Conservation (phyloP, 768 basidiomycete species). For the Rhodotorula babjevae region DNA sequence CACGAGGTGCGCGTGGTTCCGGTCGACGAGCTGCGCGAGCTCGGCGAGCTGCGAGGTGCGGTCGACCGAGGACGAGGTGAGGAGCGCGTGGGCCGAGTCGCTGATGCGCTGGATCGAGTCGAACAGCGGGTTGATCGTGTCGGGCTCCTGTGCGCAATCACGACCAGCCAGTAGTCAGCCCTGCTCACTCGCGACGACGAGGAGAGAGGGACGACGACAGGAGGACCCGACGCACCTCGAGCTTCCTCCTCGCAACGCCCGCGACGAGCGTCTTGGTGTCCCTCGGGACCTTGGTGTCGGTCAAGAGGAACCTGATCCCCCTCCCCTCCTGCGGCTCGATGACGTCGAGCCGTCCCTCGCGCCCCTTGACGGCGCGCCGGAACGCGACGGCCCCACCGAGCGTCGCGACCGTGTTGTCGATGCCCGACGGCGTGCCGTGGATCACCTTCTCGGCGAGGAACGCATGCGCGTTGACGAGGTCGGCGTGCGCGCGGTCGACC, state of each 20-base stretch:
- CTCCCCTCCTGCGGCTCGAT: conserved; percentile 84
- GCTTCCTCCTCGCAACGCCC: conserved; percentile 67
- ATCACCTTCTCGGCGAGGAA: conserved; percentile 92
- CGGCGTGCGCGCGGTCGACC: conserved; percentile 63
- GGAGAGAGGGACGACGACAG: not conserved
- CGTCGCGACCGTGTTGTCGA: conserved; percentile 90
- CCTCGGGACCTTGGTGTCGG: conserved; percentile 85
- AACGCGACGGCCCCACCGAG: conserved; percentile 90
- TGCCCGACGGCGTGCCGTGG: conserved; percentile 94
- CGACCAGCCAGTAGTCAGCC: not conserved
- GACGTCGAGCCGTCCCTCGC: conserved; percentile 68
- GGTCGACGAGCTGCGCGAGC: conserved; percentile 74
- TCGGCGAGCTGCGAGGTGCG: conserved; percentile 62
- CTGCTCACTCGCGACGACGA: not conserved
- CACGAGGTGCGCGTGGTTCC: conserved; percentile 82
- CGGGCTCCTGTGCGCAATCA: conserved; percentile 63
- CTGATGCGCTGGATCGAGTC: conserved; percentile 76
- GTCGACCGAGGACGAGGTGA: conserved; percentile 68
- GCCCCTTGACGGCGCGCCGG: conserved; percentile 64
- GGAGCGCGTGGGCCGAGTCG: conserved; percentile 68
- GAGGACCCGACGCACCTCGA: conserved; percentile 44
- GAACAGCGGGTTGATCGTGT: conserved; percentile 69
- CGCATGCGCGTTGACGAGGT: conserved; percentile 85
- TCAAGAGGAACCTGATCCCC: conserved; percentile 75
- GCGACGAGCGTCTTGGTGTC: conserved; percentile 93